A percentile compares a stretch with the other conserved stretches of the same genome.
phyloP scores from a whole-genome alignment of 441 rosid species.

The Breynia disticha region DNA sequence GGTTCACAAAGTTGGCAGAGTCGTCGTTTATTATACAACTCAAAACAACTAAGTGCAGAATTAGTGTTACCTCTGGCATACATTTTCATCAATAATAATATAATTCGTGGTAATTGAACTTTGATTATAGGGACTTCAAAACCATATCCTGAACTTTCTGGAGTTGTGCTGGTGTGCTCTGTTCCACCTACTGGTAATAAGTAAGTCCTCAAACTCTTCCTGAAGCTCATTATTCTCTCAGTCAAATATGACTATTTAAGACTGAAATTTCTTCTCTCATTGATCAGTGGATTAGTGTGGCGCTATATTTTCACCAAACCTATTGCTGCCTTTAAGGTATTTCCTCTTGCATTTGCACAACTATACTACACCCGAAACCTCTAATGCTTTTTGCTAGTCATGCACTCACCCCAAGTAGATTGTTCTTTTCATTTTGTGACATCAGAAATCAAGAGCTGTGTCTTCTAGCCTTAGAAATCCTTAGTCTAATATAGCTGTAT shows the following conservation, averaged over 20 bases:
- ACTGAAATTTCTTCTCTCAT: constrained; percentile 12
- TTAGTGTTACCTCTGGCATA: not conserved
- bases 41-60: not conserved
- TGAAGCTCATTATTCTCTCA: not conserved
- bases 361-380: not conserved
- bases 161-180: constrained; percentile 71
- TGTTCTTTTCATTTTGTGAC: too few relatives aligned
- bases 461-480: too few relatives aligned
- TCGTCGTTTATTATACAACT: too few relatives aligned
- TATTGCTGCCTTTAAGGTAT: constrained; percentile 74
- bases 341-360: constrained; percentile 9
- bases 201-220: constrained; percentile 27
- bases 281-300: constrained; percentile 68
- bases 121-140: constrained; percentile 25
- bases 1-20: too few relatives aligned
- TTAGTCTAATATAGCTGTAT: too few relatives aligned
- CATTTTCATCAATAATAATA: not conserved
- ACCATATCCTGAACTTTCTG: constrained; percentile 51
- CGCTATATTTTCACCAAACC: constrained; percentile 88
- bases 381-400: too few relatives aligned
- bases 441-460: too few relatives aligned
- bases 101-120: constrained; percentile 11
- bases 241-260: constrained; percentile 3
- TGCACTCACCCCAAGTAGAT: too few relatives aligned
- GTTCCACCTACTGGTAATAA: constrained; percentile 91